Percentiles rank a stretch among this genome's conserved stretches.
phyloP scores from a whole-genome alignment of 768 basidiomycete genomes.

The Boletus bicolor region DNA sequence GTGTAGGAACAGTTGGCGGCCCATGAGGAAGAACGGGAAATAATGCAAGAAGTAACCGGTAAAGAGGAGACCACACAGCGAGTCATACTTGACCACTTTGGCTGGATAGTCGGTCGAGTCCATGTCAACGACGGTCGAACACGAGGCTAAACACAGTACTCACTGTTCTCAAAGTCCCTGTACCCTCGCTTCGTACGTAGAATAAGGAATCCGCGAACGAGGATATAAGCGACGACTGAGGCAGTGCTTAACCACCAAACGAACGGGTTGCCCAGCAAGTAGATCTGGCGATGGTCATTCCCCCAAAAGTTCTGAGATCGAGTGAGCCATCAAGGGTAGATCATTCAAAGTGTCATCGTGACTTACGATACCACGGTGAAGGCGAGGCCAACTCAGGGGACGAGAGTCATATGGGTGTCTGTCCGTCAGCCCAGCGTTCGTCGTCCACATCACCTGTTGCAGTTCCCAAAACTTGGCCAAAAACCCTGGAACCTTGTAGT shows the following conservation, averaged over 20 bases:
- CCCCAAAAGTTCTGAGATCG: conserved; percentile 90
- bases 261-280: conserved; percentile 91
- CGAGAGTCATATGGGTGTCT: conserved; percentile 94
- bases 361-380: conserved; percentile 90
- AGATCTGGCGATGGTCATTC: conserved; percentile 92
- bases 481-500: conserved; percentile 89
- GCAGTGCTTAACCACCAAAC: conserved; percentile 87
- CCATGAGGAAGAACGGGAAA: conserved; percentile 96
- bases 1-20: conserved; percentile 94
- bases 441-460: conserved; percentile 94
- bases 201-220: conserved; percentile 73
- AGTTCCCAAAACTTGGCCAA: conserved; percentile 87
- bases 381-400: conserved; percentile 87
- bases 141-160: conserved; percentile 26
- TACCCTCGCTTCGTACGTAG: conserved; percentile 89
- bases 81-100: conserved; percentile 88
- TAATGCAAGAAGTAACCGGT: conserved; percentile 92
- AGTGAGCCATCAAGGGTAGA: conserved; percentile 1
- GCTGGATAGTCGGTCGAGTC: conserved; percentile 42
- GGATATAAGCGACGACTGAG: conserved; percentile 64
- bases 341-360: not conserved
- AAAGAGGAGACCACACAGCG: conserved; percentile 87
- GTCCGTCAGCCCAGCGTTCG: conserved; percentile 94
- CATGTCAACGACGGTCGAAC: not conserved
- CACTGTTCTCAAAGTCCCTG: conserved; percentile 90